Evolutionary conservation across 306 rosid species (phyloP).

Genomic region (Prunus padus): DNA sequence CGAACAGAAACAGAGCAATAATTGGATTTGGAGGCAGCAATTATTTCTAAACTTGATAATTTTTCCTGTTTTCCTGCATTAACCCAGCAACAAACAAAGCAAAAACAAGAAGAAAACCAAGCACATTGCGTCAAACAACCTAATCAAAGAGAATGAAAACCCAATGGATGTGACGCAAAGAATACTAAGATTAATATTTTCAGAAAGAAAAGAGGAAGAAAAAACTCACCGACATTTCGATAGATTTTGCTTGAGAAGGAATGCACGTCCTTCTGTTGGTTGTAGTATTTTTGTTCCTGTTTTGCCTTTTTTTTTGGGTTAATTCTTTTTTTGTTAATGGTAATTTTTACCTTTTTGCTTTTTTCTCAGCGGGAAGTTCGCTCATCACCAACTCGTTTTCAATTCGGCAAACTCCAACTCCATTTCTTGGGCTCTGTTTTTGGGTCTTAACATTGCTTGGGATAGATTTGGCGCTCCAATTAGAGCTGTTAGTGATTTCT

Average conservation of each 20-base stretch:
- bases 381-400: neutral
- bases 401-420: neutral
- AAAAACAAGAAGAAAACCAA: neutral
- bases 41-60: neutral
- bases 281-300: neutral
- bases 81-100: conserved; percentile 9
- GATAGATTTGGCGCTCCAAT: neutral
- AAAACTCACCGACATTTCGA: conserved; percentile 50
- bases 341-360: neutral
- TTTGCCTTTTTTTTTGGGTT: neutral
- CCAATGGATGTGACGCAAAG: conserved; percentile 6
- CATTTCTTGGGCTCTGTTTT: neutral
- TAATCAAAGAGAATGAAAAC: neutral
- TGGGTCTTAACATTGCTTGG: too few relatives aligned
- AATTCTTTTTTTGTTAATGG: neutral
- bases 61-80: conserved; percentile 2
- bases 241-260: conserved; percentile 12
- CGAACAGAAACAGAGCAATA: neutral
- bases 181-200: neutral
- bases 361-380: conserved; percentile 22
- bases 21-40: neutral
- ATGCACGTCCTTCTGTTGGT: neutral
- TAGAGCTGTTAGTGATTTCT: too few relatives aligned
- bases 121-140: neutral
- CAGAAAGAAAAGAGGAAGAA: neutral